Percentiles rank a stretch among this genome's conserved stretches.
Conservation (phyloP, 768 basidiomycete species). For the Cystofilobasidium capitatum region DNA sequence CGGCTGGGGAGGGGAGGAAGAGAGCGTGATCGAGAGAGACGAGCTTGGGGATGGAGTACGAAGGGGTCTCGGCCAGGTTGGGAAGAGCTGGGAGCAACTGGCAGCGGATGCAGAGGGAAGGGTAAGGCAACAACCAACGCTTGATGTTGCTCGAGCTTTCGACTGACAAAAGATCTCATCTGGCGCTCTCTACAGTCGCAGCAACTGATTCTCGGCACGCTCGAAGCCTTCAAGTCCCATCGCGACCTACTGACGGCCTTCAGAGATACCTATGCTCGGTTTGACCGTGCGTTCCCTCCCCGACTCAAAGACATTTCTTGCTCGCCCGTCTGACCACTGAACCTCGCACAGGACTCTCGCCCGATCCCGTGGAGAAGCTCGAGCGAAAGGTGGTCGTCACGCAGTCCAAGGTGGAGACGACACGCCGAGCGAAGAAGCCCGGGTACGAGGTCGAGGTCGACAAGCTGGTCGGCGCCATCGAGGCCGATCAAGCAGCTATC, state of each 20-base stretch:
- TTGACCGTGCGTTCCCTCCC: conserved; percentile 50
- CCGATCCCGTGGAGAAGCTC: conserved; percentile 77
- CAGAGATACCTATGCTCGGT: conserved; percentile 73
- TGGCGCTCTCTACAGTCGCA: conserved; percentile 1
- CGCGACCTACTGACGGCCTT: conserved; percentile 79
- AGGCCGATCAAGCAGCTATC: conserved; percentile 77
- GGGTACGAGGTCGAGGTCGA: conserved; percentile 83
- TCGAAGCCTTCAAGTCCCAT: conserved; percentile 51
- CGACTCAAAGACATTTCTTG: background rate
- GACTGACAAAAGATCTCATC: background rate
- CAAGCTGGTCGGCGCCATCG: conserved; percentile 57
- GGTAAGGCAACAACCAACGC: conserved; percentile 27
- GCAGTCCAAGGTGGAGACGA: conserved; percentile 61
- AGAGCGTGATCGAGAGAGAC: conserved; percentile 48
- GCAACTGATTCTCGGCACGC: conserved; percentile 10
- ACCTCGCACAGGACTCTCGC: conserved; percentile 47
- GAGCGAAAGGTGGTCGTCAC: conserved; percentile 74
- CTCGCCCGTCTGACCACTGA: background rate
- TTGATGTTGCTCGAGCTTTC: background rate
- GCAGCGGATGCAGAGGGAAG: conserved; percentile 36
- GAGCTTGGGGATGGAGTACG: conserved; percentile 69
- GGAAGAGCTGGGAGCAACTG: conserved; percentile 33
- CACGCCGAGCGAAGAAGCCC: conserved; percentile 58
- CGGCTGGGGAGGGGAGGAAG: conserved; percentile 32
- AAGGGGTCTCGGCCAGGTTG: conserved; percentile 51